Base-by-base conservation (phyloP, 2,329 filamentous ascomycete genomes). In the Alternaria triticimaculans region DNA sequence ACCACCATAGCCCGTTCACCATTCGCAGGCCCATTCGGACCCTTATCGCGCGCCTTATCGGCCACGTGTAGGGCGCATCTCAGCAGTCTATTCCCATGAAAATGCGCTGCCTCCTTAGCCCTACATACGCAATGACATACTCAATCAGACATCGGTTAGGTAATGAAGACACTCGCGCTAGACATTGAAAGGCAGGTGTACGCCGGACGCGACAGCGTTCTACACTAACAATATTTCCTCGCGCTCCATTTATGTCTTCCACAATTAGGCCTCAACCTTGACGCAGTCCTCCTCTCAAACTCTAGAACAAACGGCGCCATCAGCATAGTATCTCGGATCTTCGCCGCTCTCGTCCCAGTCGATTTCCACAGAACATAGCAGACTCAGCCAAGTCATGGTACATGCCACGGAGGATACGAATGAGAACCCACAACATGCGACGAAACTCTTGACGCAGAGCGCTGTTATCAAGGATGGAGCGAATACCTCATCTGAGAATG, bases 121-220 rank as follows among this genome's bases (percentile, higher is more conserved):
- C 30, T 37, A 1, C 21, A n/a, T 25, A n/a, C 28, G 20, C 2
- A 5, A 41, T 25, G 20, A 14, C 20, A n/a, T n/a, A 15, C 30
- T 41, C 9, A 33, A 37, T 25, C 12, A 30, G 37, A 33, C 30
- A 5, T 7, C 7, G 12, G 21, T 53, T 53, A 53, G 49, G 49
- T 53, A 41, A 53, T 53, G 4, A 18, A 23, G 30, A 11, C 5
- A 9, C n/a, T 37, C 20, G 20, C 49, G 28, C 49, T 53, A 53
- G 49, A 53, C 30, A n/a, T 53, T 41, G 49, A 53, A 53, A 53
- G 49, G 49, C 28, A 53, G 49, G 49, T 41, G 49, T 53, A 41
- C 14, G 20, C 20, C 30, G 28, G 30, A 53, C 30, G 45, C 21
- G 44, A 37, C 28, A 21, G n/a, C 28, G 20, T 55, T 3, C 15